Evolutionary conservation across 1,139 yeast species (phyloP), one percentile per base, ranked within the genome.

Genomic region (Kodamaea sp.): DNA sequence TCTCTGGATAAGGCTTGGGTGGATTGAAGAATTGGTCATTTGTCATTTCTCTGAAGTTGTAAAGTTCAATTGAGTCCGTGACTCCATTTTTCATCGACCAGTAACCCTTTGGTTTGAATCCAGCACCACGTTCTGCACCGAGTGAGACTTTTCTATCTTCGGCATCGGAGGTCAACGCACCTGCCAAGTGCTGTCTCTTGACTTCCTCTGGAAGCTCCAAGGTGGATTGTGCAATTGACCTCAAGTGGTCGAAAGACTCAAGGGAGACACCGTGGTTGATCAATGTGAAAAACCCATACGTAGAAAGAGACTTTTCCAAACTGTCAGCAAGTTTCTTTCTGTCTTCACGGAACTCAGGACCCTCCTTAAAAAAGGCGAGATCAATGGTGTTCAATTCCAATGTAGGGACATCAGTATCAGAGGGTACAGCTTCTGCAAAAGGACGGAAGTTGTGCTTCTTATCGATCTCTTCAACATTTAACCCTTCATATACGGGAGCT

Each of bases 81-180:
- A 66, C 63, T 1, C 67, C 68, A 37, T 68, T 63, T 23, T 66
- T 60, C 56, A 69, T 59, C 22, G 63, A 51, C 76, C 73, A 68
- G 39, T 66, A 66, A 0, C 71, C 72, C 39, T 51, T 60, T 20
- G 78, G 78, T 42, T 72, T 72, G 49, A 56, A 72, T 0, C 77
- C 77, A 20, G 57, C 53, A 8, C 75, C 75, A 30, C 76, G 53
- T 40, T 71, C 75, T 9, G 70, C 73, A 1, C 78, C 77, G 15
- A 28, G 58, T 2, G 65, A 57, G 14, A 54, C 57, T 5, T 55
- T 24, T 15, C 65, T 39, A 31, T 61, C 64, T 42, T 61, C 66
- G 5, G 50, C 39, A 38, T 59, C 65, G 1, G 64, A 51, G 23
- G 57, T 57, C 43, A 48, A 46, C 2, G 68, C 63, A 13, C 76